These are phyloP conservation scores for Mrakia blollopis DNA, from an alignment of 768 basidiomycete genomes.

Conservation along the genomic window DNA sequence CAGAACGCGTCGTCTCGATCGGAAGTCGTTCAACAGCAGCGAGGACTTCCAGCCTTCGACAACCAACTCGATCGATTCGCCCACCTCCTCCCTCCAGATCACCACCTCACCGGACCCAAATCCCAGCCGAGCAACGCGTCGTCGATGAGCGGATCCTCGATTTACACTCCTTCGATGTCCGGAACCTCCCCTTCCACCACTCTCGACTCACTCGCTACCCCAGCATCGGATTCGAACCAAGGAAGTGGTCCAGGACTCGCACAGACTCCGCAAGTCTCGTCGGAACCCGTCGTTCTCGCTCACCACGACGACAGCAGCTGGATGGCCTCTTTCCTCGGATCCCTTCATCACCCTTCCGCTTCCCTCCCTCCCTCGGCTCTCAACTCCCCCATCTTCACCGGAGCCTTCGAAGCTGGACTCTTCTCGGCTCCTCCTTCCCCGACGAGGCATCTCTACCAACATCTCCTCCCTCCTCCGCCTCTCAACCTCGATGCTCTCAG, in stretches of 20 bases:
- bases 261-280: background rate
- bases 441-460: conserved; percentile 24
- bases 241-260: background rate
- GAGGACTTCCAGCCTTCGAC: conserved; percentile 12
- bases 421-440: conserved; percentile 30
- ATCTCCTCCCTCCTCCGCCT: conserved; percentile 18
- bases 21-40: background rate
- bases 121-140: conserved; percentile 6
- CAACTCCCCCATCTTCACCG: conserved; percentile 63
- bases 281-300: conserved; percentile 2
- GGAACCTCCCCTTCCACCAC: conserved; percentile 25
- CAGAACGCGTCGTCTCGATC: background rate
- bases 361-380: conserved; percentile 58
- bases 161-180: conserved; percentile 5
- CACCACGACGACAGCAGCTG: conserved; percentile 30
- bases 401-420: conserved; percentile 27
- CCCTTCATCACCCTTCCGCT: conserved; percentile 30
- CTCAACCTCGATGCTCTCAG: conserved; percentile 22
- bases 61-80: conserved; percentile 24
- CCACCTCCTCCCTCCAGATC: conserved; percentile 17
- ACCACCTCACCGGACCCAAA: background rate
- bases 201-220: conserved; percentile 22
- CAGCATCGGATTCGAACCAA: background rate
- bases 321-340: conserved; percentile 31
- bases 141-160: background rate